Base-by-base conservation (phyloP, 257 asterid species). In the Nicotiana obtusifolia region DNA sequence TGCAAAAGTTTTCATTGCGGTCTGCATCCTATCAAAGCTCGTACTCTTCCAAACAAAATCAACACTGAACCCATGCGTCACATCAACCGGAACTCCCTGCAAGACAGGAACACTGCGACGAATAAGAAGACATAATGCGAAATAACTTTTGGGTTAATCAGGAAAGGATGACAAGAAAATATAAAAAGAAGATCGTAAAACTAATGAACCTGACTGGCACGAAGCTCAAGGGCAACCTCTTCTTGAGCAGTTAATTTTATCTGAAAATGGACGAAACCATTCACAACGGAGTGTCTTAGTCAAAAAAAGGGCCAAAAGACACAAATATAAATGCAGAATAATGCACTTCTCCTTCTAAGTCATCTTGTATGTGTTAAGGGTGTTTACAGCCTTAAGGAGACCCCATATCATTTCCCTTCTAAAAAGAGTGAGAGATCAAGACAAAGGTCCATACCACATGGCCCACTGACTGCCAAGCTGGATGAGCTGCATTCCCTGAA, bases 31-130 rank as follows among this genome's bases (percentile, higher is more conserved):
- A 83, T 96, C 99, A 88, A 96, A 96, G 88, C 98, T 96, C 28
- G 99, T 96, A 91, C 98, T 96, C 89, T 96, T 96, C 99, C 99
- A 96, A 24, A 94, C 99, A 90, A 96, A 96, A 80, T 96, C 99
- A 60, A 96, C 98, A 24, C 97, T 96, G 76, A 93, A 90, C 84
- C 99, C 98, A 89, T 96, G 97, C 88, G 82, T 91, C 84, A 94
- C 84, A 86, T 96, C 98, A 82, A 91, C 91, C 30, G 99, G 98
- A 86, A 89, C 98, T 76, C 98, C 98, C 99, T 96, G 92, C 75
- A 83, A 73, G 64, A 53, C 76, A 65, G 82, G 59, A 83, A 62
- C 64, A 83, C 24, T 22, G 30, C 64, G 57, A 78, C 71, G 81
- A 89, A 86, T 56, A 57, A 17, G 64, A 78, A 52, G 15, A 28